phyloP scores from a whole-genome alignment of 2,329 filamentous ascomycete genomes.

The Penicillium crustosum region DNA sequence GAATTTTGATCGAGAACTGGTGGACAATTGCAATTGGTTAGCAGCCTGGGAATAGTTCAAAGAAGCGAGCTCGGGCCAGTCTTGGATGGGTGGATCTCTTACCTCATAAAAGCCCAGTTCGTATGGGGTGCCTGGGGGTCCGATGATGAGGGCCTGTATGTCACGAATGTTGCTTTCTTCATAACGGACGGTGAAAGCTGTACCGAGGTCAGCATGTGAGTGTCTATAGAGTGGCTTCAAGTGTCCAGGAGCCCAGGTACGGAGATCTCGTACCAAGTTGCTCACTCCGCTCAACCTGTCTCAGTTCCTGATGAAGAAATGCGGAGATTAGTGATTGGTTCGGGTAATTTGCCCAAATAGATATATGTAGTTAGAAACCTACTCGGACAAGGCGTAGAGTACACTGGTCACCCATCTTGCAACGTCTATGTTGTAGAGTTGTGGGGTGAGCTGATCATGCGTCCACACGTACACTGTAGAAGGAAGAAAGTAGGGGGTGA shows the following conservation, averaged over 20 bases:
- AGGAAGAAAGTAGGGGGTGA: background rate
- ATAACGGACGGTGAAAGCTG: slow-evolving; percentile 83
- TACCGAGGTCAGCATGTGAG: slow-evolving; percentile 17
- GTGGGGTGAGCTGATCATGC: background rate
- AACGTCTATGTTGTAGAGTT: background rate
- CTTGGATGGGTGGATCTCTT: slow-evolving; percentile 34
- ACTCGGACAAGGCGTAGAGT: slow-evolving; percentile 19
- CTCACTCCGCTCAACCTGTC: slow-evolving; percentile 13
- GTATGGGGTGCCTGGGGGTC: slow-evolving; percentile 91
- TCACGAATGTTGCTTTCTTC: slow-evolving; percentile 85
- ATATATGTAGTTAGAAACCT: background rate
- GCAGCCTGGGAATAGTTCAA: background rate
- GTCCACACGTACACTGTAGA: background rate
- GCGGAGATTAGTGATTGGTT: background rate
- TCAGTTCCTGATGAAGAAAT: slow-evolving; percentile 14
- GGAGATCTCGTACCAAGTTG: slow-evolving; percentile 11
- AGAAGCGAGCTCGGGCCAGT: background rate
- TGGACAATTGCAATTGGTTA: background rate
- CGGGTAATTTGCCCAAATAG: background rate
- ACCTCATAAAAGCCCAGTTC: slow-evolving; percentile 98
- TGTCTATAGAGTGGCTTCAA: background rate
- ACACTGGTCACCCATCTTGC: slow-evolving; percentile 17
- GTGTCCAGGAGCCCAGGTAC: background rate
- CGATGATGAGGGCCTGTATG: slow-evolving; percentile 83
- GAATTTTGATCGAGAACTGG: slow-evolving; percentile 75